Base-by-base conservation (phyloP, 2,329 filamentous ascomycete species). In the Colletotrichum musicola region DNA sequence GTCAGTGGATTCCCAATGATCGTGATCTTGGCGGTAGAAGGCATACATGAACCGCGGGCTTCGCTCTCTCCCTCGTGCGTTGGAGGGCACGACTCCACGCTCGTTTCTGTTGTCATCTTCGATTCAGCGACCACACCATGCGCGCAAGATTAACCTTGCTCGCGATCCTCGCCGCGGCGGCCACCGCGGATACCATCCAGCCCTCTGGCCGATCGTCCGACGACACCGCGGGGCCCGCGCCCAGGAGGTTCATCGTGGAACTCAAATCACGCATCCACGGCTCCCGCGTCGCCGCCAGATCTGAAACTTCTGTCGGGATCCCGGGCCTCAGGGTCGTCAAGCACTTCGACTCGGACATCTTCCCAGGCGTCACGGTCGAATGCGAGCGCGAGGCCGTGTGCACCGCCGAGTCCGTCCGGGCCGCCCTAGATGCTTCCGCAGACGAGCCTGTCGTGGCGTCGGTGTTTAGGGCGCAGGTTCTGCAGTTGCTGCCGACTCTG, bases 351-450 rank as follows among this genome's bases (percentile, higher is more conserved):
- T 65, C 65, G 22, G 78, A 80, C 62, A 71, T 81, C 46, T 81
- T 81, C 55, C 74, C 72, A 13, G 80, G 80, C 9, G 71, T 80
- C 40, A 72, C 75, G 6, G 56, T 81, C 18, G 75, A 80, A 56
- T 77, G 77, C 4, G 74, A 75, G 30, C 42, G 50, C 9, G 68
- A 69, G 30, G 30, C 9, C 2, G 30, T 7, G 4, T 75, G 79
- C 54, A 79, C 78, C 47, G 64, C 72, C 27, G 79, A 81, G 30
- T 76, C 74, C 5, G 71, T 81, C 4, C 72, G 71, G n/a, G 64
- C 72, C 13, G 70, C 80, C 62, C 72, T 76, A 7, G 78, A 80
- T 4, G 76, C 80, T 2, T 54, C 30, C 13, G 63, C 75, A 50
- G 80, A 78, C 38, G 64, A 18, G 42, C 47, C 27, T 0, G 38